A percentile compares a stretch with the other conserved stretches of the same genome.
These are phyloP conservation scores for Hordeum vulgare DNA, from an alignment of 176 grass and related monocot genomes.

Conservation along the genomic window DNA sequence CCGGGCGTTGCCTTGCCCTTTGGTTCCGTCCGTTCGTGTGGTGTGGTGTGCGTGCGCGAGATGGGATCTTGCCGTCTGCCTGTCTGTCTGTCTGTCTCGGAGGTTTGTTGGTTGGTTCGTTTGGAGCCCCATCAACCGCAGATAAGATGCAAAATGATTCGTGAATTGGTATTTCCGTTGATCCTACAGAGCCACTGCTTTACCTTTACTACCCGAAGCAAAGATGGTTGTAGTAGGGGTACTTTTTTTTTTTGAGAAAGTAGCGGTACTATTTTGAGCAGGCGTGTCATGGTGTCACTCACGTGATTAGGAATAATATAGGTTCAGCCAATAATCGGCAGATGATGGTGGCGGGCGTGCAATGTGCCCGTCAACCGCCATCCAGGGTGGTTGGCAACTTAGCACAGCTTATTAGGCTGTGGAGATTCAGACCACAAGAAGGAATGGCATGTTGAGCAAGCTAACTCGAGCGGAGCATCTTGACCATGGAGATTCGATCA, in stretches of 20 bases:
- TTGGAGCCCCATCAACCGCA: no score
- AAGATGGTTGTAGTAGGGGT: no score
- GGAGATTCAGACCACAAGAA: neutral
- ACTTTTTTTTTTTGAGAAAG: no score
- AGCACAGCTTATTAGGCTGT: neutral
- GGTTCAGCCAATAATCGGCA: neutral
- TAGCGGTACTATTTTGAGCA: neutral
- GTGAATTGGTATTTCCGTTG: no score
- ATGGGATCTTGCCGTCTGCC: constrained; percentile 24
- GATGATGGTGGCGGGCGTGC: neutral
- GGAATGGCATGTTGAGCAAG: neutral
- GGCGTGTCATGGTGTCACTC: neutral
- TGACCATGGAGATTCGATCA: neutral
- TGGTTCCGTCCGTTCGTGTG: no score
- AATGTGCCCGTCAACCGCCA: neutral
- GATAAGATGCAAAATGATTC: no score
- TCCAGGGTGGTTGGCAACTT: neutral
- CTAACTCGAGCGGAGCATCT: neutral
- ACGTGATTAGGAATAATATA: neutral
- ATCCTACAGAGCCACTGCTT: no score
- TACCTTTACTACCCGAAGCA: no score
- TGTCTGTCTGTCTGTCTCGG: no score
- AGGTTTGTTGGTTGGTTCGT: no score
- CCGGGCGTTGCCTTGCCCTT: no score
- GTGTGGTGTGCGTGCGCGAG: neutral